Base-by-base conservation (phyloP, 148 eudicot genomes). In the Persicaria maculosa region DNA sequence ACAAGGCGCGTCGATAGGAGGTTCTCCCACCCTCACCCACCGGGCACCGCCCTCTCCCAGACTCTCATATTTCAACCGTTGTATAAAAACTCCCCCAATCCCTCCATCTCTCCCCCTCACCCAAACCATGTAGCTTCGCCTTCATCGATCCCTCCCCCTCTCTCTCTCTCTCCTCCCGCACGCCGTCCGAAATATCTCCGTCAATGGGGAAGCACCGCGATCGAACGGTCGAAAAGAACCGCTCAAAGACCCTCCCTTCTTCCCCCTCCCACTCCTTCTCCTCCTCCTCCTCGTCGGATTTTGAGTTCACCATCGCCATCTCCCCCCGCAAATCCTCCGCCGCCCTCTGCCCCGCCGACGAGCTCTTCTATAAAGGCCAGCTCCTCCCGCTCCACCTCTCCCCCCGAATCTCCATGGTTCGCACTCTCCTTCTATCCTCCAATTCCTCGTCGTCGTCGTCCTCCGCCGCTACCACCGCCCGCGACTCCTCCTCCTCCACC, bases 331-430 rank as follows among this genome's bases (percentile, higher is more conserved):
- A 91, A 44, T 85, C 95, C 45, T 80, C 97, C 57, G 78, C 85
- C 61, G 75, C 79, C n/a, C 78, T 87, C 40, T 84, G 90, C 77
- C 93, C 97, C 6, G 98, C 98, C 61, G 97, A 93, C 83, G 92
- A 93, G 71, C 92, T 93, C 59, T 93, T 93, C 82, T 93, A 91
- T 87, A 91, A 91, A 48, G 98, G 98, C 7, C 93, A 90, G 25
- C 86, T 93, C 74, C 84, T 91, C 36, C 98, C 97, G 4, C 92
- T 91, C 79, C 93, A 88, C 74, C 90, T 83, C 82, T 91, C 97
- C 25, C 88, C 92, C 4, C 86, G 96, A 40, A 84, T 91, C 75
- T 90, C 96, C 36, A 87, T 93, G 91, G 96, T 93, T 61, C 90
- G 92, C 4, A 77, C 90, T 17, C 82, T 90, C 77, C 85, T 90